Percentiles rank a stretch among this genome's conserved stretches.
phyloP scores from a whole-genome alignment of 345 rosid genomes.

The Trapa bicornis region DNA sequence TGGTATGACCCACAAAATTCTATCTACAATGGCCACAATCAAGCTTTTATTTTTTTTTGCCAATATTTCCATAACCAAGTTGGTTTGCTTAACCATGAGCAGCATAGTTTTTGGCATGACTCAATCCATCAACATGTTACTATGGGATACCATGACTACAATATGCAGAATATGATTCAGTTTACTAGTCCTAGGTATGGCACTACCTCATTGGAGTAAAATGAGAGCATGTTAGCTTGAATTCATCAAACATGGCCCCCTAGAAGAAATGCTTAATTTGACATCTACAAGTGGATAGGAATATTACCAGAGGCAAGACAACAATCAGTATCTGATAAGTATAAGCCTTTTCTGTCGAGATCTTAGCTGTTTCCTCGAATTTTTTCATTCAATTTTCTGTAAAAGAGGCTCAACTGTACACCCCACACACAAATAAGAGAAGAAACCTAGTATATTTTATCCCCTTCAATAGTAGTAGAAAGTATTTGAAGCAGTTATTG shows the following conservation, averaged over 20 bases:
- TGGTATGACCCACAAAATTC: too few relatives aligned
- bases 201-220: background rate
- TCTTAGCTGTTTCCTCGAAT: background rate
- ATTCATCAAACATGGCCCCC: background rate
- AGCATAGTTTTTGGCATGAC: too few relatives aligned
- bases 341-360: background rate
- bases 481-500: background rate
- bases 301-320: background rate
- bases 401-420: slow-evolving; percentile 1
- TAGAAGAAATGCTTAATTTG: background rate
- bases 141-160: background rate
- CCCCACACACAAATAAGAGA: background rate
- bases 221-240: background rate
- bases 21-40: too few relatives aligned
- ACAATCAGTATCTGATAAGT: background rate
- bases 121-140: too few relatives aligned
- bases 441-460: background rate
- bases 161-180: background rate
- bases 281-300: background rate
- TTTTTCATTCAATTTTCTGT: background rate
- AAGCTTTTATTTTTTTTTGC: too few relatives aligned
- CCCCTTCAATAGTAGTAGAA: background rate
- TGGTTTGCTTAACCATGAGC: too few relatives aligned
- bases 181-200: background rate
- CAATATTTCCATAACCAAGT: too few relatives aligned